Percentiles rank a stretch among this genome's conserved stretches.
Conservation (phyloP, 2,329 filamentous ascomycete species). For the Microcyclosporella mali region DNA sequence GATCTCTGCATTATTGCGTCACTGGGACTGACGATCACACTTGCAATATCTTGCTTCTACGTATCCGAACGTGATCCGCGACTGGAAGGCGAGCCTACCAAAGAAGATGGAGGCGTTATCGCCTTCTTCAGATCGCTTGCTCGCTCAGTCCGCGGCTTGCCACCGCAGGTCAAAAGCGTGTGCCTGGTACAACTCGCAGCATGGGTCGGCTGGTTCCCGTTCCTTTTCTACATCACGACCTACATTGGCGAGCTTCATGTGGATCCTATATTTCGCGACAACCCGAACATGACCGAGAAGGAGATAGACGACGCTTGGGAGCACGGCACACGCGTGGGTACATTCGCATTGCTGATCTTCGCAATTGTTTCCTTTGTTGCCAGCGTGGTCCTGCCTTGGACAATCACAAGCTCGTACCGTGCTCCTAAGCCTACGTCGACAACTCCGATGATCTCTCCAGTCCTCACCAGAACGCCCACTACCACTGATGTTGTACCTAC, state of each 20-base stretch:
- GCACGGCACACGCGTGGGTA: conserved; percentile 76
- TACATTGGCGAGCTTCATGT: conserved; percentile 92
- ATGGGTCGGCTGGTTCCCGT: conserved; percentile 98
- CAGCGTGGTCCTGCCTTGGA: conserved; percentile 77
- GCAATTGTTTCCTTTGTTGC: conserved; percentile 75
- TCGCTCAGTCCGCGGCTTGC: conserved; percentile 68
- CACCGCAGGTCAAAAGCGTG: conserved; percentile 81
- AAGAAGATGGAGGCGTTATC: conserved; percentile 59
- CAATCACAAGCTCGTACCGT: conserved; percentile 74
- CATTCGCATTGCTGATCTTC: conserved; percentile 82
- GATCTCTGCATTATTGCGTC: conserved; percentile 82
- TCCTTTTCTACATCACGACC: conserved; percentile 89
- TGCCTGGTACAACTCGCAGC: conserved; percentile 94
- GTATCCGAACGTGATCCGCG: conserved; percentile 78
- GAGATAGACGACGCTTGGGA: conserved; percentile 79
- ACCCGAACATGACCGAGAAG: conserved; percentile 68
- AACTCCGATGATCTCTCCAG: conserved; percentile 37
- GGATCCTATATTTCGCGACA: conserved; percentile 68
- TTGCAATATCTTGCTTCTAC: conserved; percentile 61
- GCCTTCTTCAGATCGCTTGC: conserved; percentile 75
- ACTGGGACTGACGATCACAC: conserved; percentile 62
- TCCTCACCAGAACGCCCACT: conserved; percentile 8
- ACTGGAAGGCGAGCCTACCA: conserved; percentile 57
- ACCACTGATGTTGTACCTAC: background rate
- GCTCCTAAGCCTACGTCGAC: conserved; percentile 34